phyloP scores from a whole-genome alignment of 352 stramenopile genomes.

The Phytophthora pistaciae region DNA sequence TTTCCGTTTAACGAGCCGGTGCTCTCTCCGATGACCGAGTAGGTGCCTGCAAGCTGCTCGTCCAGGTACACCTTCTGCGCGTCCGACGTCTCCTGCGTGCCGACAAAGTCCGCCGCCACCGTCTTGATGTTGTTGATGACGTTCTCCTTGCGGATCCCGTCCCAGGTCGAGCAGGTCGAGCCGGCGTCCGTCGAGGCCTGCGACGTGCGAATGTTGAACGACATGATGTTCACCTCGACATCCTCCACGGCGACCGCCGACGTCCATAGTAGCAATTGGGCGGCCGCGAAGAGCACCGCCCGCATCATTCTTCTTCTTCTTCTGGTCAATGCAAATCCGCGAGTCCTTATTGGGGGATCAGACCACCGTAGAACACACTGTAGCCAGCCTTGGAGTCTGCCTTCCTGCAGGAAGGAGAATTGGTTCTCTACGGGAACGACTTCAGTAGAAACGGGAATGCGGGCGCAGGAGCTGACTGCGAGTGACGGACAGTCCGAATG shows the following conservation, averaged over 20 bases:
- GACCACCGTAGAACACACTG: background rate
- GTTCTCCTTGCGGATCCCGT: conserved; percentile 71
- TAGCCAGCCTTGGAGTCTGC: background rate
- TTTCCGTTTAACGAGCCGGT: conserved; percentile 71
- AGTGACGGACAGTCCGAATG: conserved; percentile 26
- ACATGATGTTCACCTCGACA: conserved; percentile 69
- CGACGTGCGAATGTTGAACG: conserved; percentile 86
- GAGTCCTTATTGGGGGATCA: conserved; percentile 4
- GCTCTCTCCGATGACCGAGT: conserved; percentile 68
- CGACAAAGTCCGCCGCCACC: conserved; percentile 73
- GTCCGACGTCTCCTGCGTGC: conserved; percentile 85
- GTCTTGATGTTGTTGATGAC: conserved; percentile 65
- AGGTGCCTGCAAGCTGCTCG: conserved; percentile 54
- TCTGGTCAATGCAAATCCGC: conserved; percentile 14
- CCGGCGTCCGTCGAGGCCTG: conserved; percentile 49
- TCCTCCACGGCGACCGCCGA: conserved; percentile 37
- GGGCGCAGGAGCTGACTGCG: conserved; percentile 3
- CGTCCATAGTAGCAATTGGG: conserved; percentile 15
- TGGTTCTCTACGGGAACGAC: conserved; percentile 9
- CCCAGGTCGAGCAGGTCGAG: conserved; percentile 67
- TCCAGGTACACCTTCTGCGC: conserved; percentile 74
- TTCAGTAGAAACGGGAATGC: conserved; percentile 26
- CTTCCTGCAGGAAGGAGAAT: conserved; percentile 6
- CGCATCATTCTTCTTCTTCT: conserved; percentile 17
- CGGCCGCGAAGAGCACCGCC: conserved; percentile 33